These are phyloP conservation scores for Corynespora cassiicola DNA, from an alignment of 2,329 filamentous ascomycete species.

Conservation along the genomic window DNA sequence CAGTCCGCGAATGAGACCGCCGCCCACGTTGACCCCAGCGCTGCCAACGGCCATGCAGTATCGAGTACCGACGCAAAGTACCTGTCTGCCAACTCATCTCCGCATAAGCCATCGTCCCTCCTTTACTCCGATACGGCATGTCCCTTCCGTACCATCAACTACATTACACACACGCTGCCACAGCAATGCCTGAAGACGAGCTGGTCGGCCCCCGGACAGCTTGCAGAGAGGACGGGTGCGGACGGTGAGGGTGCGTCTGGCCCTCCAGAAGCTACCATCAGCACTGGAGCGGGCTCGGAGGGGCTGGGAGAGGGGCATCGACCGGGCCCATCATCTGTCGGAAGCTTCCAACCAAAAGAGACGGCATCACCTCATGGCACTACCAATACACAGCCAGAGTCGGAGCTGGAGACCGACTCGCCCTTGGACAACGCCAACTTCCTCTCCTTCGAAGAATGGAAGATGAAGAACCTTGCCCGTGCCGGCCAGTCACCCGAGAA, in stretches of 20 bases:
- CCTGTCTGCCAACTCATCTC: slow-evolving; percentile 18
- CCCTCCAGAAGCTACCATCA: slow-evolving; percentile 16
- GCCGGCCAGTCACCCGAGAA: slow-evolving; percentile 79
- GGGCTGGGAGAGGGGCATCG: no score
- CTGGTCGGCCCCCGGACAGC: slow-evolving; percentile 50
- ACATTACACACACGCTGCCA: slow-evolving; percentile 79
- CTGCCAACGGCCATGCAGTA: slow-evolving; percentile 31
- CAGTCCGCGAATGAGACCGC: slow-evolving; percentile 41
- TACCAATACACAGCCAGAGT: slow-evolving; percentile 44
- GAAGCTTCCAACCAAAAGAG: slow-evolving; percentile 14
- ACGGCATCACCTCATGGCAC: slow-evolving; percentile 11
- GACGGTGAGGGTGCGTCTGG: slow-evolving; percentile 14
- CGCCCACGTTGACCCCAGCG: slow-evolving; percentile 22
- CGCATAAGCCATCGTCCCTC: slow-evolving; percentile 16
- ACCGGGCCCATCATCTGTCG: no score
- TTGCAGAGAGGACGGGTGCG: no score
- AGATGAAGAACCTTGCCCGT: slow-evolving; percentile 87
- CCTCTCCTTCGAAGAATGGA: slow-evolving; percentile 98
- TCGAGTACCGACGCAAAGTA: slow-evolving; percentile 27
- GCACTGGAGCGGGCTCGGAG: slow-evolving; percentile 6
- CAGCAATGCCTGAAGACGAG: slow-evolving; percentile 76
- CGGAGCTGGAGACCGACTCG: slow-evolving; percentile 67
- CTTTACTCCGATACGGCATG: slow-evolving; percentile 48
- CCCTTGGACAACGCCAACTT: slow-evolving; percentile 80
- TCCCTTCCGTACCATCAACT: slow-evolving; percentile 72